Percentiles rank a stretch among this genome's conserved stretches.
phyloP scores from a whole-genome alignment of 176 grass and related monocot genomes.

The Musa schizocarpa region DNA sequence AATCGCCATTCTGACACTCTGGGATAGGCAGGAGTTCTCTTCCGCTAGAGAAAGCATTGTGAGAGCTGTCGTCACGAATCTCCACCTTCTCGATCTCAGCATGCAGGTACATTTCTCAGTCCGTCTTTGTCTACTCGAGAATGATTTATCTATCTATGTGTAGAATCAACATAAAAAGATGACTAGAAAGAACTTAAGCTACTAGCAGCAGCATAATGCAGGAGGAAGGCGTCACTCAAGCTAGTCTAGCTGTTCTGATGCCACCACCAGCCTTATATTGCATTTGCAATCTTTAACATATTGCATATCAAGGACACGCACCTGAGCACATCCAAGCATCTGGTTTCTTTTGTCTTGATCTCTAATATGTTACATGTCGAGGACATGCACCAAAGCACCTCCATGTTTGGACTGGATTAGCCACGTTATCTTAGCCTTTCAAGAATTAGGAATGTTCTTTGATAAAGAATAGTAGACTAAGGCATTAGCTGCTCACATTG shows the following conservation, averaged over 20 bases:
- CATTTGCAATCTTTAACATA: background rate
- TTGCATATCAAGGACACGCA: no score
- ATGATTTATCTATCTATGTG: slow-evolving; percentile 5
- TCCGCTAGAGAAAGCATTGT: slow-evolving; percentile 93
- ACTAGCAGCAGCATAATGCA: background rate
- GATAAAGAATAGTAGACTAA: background rate
- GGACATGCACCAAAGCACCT: background rate
- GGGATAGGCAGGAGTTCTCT: slow-evolving; percentile 96
- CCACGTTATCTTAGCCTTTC: background rate
- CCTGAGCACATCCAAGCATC: no score
- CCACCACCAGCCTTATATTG: background rate
- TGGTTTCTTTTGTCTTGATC: no score
- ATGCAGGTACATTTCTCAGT: slow-evolving; percentile 58
- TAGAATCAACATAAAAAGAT: background rate
- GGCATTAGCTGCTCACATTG: background rate
- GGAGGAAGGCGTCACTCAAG: background rate
- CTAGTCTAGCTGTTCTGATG: background rate
- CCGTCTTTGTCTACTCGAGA: background rate
- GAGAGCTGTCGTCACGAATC: slow-evolving; percentile 89
- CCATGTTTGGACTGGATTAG: background rate
- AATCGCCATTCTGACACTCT: slow-evolving; percentile 79
- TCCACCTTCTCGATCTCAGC: slow-evolving; percentile 90
- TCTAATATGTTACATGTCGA: background rate
- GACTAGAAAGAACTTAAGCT: background rate
- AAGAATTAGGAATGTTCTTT: background rate